Evolutionary conservation across 805 yeast species (phyloP).

Genomic region (Cyberlindnera galapagoensis): DNA sequence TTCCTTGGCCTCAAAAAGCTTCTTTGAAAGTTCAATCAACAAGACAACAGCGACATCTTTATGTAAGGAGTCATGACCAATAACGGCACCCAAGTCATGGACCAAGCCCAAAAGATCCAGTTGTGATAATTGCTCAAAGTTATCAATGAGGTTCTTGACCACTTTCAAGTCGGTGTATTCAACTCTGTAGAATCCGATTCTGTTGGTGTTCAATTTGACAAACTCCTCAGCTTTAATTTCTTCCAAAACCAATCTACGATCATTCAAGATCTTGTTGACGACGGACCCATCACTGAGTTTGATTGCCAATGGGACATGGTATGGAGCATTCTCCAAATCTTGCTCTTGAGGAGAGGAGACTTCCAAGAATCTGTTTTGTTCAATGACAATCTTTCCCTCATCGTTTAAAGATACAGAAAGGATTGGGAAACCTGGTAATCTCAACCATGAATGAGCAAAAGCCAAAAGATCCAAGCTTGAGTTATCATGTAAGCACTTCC

Average conservation of each 20-base stretch:
- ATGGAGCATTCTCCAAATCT: slow-evolving; percentile 51
- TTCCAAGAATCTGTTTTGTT: slow-evolving; percentile 33
- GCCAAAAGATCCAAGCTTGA: slow-evolving; percentile 39
- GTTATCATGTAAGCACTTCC: slow-evolving; percentile 36
- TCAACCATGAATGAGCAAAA: slow-evolving; percentile 55
- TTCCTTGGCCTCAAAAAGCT: slow-evolving; percentile 5
- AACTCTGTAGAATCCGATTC: slow-evolving; percentile 42
- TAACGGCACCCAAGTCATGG: slow-evolving; percentile 26
- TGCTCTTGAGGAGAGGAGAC: slow-evolving; percentile 21
- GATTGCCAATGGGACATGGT: slow-evolving; percentile 52
- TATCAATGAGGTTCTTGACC: slow-evolving; percentile 22
- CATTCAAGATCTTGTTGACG: slow-evolving; percentile 37
- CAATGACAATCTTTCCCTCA: slow-evolving; percentile 27
- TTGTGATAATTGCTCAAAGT: slow-evolving; percentile 18
- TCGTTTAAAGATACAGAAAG: slow-evolving; percentile 30
- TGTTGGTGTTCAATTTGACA: slow-evolving; percentile 37
- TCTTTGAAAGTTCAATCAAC: slow-evolving; percentile 21
- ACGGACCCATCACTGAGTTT: slow-evolving; percentile 30
- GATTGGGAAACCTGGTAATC: slow-evolving; percentile 54
- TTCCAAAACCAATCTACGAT: slow-evolving; percentile 27
- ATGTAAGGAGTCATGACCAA: slow-evolving; percentile 26
- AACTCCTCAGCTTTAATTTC: slow-evolving; percentile 24
- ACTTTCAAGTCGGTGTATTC: slow-evolving; percentile 33
- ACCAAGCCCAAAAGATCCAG: slow-evolving; percentile 27
- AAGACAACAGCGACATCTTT: slow-evolving; percentile 24